Evolutionary conservation across 1,284 basidiomycete genomes (phyloP).

Genomic region (Fomitiporia mediterranea): DNA sequence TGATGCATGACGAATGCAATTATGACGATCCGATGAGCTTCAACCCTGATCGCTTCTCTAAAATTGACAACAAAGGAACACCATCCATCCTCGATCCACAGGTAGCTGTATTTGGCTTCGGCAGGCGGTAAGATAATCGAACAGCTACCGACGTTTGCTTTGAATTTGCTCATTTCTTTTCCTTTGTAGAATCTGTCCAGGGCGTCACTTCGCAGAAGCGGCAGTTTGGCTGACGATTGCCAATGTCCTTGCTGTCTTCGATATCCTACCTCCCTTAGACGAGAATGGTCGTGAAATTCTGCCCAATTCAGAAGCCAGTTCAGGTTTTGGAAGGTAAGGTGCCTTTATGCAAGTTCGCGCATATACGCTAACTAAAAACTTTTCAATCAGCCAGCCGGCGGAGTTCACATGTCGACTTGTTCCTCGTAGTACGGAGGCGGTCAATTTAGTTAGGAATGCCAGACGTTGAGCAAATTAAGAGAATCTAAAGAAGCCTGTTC

Average conservation of each 20-base stretch:
- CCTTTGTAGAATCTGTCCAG: slow-evolving; percentile 15
- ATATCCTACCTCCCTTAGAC: slow-evolving; percentile 12
- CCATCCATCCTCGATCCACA: slow-evolving; percentile 6
- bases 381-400: slow-evolving; percentile 24
- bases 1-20: slow-evolving; percentile 19
- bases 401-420: slow-evolving; percentile 24
- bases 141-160: slow-evolving; percentile 8
- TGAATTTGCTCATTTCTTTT: not conserved
- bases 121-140: slow-evolving; percentile 32
- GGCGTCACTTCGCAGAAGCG: slow-evolving; percentile 13
- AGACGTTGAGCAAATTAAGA: too few relatives aligned
- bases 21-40: slow-evolving; percentile 9
- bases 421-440: slow-evolving; percentile 20
- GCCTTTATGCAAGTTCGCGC: too few relatives aligned
- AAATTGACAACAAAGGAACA: not conserved
- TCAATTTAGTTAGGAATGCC: not conserved
- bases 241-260: slow-evolving; percentile 11
- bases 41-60: slow-evolving; percentile 12
- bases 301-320: slow-evolving; percentile 1
- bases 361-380: too few relatives aligned
- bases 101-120: slow-evolving; percentile 12
- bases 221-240: slow-evolving; percentile 16
- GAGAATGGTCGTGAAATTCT: slow-evolving; percentile 20
- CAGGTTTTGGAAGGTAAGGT: not conserved
- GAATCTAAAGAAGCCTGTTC: too few relatives aligned